Conservation (phyloP, 176 grass and related monocot species). For the Coix lacrymajobi region DNA sequence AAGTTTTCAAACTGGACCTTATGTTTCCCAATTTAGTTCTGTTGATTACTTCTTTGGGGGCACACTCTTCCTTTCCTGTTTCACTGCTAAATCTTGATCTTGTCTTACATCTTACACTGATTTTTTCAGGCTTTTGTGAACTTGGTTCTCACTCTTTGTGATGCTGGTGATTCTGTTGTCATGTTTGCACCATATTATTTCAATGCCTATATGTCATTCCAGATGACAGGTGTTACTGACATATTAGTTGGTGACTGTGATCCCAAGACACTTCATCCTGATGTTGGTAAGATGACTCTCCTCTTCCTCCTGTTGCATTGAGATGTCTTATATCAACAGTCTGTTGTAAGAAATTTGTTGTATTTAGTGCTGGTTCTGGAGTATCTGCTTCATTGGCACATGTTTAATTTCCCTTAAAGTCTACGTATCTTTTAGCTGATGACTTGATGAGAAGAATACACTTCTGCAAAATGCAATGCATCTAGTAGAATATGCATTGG, state of each 20-base stretch:
- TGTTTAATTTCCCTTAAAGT: conserved; percentile 1
- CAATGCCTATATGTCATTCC: conserved; percentile 97
- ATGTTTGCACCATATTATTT: conserved; percentile 99
- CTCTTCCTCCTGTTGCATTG: not conserved
- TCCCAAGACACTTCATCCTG: conserved; percentile 77
- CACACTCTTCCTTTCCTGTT: conserved; percentile 3
- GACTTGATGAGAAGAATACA: not conserved
- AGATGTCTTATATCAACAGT: conserved; percentile 1
- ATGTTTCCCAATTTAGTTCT: not conserved
- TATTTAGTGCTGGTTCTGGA: not conserved
- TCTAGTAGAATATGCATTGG: not conserved
- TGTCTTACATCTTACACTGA: conserved; percentile 15
- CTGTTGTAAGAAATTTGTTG: not conserved
- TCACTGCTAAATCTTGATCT: not conserved
- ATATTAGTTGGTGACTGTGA: conserved; percentile 74
- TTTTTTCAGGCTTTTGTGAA: conserved; percentile 89
- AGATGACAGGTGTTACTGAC: conserved; percentile 92
- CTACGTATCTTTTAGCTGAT: not conserved
- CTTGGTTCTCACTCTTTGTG: conserved; percentile 82
- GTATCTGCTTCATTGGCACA: not conserved
- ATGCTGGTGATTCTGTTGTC: conserved; percentile 92
- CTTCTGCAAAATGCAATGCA: not conserved
- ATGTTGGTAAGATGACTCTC: conserved; percentile 47
- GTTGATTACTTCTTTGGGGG: not conserved
- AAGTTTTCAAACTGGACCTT: not conserved